Percentiles rank a stretch among this genome's conserved stretches.
Evolutionary conservation across 139 green algal species (phyloP).

Genomic region (Chlorella sp.): DNA sequence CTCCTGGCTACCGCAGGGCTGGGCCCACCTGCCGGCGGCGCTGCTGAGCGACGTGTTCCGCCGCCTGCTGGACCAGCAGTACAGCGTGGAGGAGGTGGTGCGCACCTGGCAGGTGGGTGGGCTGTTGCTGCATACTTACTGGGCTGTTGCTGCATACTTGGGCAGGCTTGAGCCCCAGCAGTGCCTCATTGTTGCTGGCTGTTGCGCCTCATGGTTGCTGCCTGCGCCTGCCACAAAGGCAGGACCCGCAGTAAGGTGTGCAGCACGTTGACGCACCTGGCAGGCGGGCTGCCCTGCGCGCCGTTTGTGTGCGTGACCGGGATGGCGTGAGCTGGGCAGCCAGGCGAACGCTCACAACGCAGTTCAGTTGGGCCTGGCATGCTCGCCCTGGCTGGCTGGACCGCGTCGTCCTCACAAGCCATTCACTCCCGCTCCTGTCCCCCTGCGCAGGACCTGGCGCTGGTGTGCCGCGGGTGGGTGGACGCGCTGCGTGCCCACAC

Average conservation of each 20-base stretch:
- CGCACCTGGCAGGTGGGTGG: background rate
- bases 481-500: background rate
- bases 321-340: no score
- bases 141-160: background rate
- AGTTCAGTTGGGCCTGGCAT: no score
- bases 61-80: conserved; percentile 19
- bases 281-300: background rate
- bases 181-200: no score
- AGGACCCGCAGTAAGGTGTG: no score
- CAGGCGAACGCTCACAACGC: no score
- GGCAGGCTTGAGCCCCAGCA: background rate
- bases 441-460: conserved; percentile 5
- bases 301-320: background rate
- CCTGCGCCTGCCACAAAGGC: no score
- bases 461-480: conserved; percentile 21
- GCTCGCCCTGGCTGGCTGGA: no score
- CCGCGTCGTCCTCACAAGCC: no score
- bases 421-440: background rate
- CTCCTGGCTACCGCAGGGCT: no score
- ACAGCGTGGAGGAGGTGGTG: background rate
- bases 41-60: conserved; percentile 9
- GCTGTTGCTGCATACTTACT: background rate
- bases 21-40: background rate
- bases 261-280: no score
- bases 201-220: no score